Conservation (phyloP, 2,329 filamentous ascomycete genomes). For the Aspergillus nomiae region DNA sequence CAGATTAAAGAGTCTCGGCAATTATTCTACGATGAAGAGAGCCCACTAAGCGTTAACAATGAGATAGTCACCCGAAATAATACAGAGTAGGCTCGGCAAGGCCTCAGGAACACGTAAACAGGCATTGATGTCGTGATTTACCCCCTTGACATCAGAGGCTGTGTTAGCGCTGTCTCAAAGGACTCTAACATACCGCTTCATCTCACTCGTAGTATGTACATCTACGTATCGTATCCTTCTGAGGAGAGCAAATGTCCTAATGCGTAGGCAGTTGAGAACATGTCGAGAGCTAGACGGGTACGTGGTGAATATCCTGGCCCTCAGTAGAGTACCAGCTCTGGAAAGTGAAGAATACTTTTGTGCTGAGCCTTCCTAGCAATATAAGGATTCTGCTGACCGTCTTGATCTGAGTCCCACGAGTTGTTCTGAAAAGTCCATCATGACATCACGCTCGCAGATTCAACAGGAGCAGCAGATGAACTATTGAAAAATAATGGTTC, state of each 20-base stretch:
- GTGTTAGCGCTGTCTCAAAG: background rate
- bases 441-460: background rate
- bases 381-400: background rate
- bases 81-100: background rate
- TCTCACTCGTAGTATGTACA: background rate
- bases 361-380: background rate
- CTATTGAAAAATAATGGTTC: conserved; percentile 1
- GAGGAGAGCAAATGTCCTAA: background rate
- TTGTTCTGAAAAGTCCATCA: background rate
- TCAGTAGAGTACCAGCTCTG: background rate
- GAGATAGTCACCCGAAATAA: background rate
- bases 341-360: background rate
- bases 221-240: background rate
- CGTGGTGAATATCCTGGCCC: background rate
- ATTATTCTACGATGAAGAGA: background rate
- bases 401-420: background rate
- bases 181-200: background rate
- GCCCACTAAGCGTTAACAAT: background rate
- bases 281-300: background rate
- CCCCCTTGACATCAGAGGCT: background rate
- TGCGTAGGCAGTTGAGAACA: background rate
- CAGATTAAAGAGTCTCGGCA: background rate
- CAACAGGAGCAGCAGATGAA: background rate
- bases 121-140: background rate
- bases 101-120: background rate